Conservation (phyloP, 1,284 basidiomycete genomes). For the Porogramme epimiltina region DNA sequence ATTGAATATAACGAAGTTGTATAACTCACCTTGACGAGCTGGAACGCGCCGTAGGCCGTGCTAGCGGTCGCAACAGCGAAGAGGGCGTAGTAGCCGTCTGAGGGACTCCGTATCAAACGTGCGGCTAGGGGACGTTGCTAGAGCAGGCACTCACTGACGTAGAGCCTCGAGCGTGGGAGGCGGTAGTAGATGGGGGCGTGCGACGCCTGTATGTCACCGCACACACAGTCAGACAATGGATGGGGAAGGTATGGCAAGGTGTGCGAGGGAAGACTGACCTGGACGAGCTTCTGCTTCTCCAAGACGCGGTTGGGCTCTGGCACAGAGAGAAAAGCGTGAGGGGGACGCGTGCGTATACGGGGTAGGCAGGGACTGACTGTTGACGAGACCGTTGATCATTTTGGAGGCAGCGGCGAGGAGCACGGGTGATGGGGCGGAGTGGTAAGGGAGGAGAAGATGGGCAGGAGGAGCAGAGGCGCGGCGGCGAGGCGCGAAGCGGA, state of each 20-base stretch:
- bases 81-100: conserved; percentile 56
- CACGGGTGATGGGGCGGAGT: conserved; percentile 8
- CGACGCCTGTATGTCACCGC: conserved; percentile 32
- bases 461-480: not conserved
- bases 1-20: not conserved
- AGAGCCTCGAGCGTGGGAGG: conserved; percentile 47
- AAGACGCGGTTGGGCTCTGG: conserved; percentile 65
- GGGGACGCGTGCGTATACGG: not conserved
- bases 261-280: conserved; percentile 45
- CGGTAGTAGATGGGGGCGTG: conserved; percentile 48
- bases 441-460: conserved; percentile 20
- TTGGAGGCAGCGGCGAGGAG: conserved; percentile 15
- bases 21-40: conserved; percentile 53
- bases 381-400: conserved; percentile 64
- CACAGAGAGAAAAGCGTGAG: conserved; percentile 7
- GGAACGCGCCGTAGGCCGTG: conserved; percentile 50
- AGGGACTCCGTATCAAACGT: conserved; percentile 8
- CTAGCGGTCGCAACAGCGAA: conserved; percentile 57
- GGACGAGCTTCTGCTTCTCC: conserved; percentile 64
- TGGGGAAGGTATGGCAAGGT: too few relatives aligned
- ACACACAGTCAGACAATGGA: not conserved
- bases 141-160: conserved; percentile 41
- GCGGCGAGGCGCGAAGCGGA: conserved; percentile 26
- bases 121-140: not conserved
- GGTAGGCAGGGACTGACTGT: conserved; percentile 31